Conservation (phyloP, 768 basidiomycete species). For the Pulveroboletus frians region DNA sequence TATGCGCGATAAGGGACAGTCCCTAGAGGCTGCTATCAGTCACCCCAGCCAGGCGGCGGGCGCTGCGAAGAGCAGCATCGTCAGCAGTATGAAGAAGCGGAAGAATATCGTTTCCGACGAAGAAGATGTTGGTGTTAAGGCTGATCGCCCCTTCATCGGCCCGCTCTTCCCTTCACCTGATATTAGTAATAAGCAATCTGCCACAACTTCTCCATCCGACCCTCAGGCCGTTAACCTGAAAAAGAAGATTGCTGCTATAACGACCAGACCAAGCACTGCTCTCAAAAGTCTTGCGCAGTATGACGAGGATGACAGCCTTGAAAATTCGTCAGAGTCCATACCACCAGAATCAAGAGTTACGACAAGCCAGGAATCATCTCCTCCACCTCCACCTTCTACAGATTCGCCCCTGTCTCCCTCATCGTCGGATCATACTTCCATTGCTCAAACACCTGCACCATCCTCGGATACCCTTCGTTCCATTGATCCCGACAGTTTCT, state of each 20-base stretch:
- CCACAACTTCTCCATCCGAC: conserved; percentile 27
- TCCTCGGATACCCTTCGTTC: conserved; percentile 20
- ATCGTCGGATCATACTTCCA: conserved; percentile 27
- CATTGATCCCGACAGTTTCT: conserved; percentile 36
- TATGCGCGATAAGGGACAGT: conserved; percentile 73
- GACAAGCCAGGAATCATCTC: conserved; percentile 22
- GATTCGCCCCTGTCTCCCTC: conserved; percentile 30
- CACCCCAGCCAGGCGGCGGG: conserved; percentile 16
- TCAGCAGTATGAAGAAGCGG: conserved; percentile 45
- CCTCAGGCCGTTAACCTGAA: conserved; percentile 51
- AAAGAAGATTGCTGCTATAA: conserved; percentile 47
- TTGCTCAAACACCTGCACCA: conserved; percentile 13
- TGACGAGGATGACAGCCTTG: conserved; percentile 37
- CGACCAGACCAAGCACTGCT: conserved; percentile 29
- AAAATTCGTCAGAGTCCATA: conserved; percentile 17
- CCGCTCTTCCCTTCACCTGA: conserved; percentile 53
- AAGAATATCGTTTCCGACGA: conserved; percentile 43
- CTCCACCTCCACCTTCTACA: conserved; percentile 32
- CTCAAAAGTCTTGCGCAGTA: conserved; percentile 38
- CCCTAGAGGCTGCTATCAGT: conserved; percentile 55
- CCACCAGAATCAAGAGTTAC: conserved; percentile 14
- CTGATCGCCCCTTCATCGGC: conserved; percentile 54
- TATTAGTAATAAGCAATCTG: conserved; percentile 10
- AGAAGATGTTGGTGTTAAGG: conserved; percentile 47
- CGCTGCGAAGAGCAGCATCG: conserved; percentile 35